These are phyloP conservation scores for Cladophialophora carrionii DNA, from an alignment of 2,329 filamentous ascomycete species.

Conservation along the genomic window DNA sequence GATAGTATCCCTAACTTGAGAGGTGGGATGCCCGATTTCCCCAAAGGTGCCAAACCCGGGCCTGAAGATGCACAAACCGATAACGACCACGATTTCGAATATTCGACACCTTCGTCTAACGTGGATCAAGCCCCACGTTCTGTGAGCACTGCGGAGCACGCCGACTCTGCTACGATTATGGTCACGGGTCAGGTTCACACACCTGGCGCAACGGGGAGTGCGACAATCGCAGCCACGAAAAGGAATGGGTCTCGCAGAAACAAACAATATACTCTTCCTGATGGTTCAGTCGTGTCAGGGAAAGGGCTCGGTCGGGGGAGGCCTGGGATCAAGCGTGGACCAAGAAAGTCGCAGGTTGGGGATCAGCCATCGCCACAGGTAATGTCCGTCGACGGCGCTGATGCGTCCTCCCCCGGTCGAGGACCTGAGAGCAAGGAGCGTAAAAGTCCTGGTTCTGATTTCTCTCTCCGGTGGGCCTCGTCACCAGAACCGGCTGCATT, in stretches of 20 bases:
- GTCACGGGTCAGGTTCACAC: background rate
- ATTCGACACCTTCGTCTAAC: conserved; percentile 11
- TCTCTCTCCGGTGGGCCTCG: conserved; percentile 15
- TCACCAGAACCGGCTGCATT: conserved; percentile 32
- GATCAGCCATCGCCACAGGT: conserved; percentile 14
- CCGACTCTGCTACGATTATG: conserved; percentile 14
- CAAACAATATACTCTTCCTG: conserved; percentile 34
- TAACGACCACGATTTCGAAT: conserved; percentile 25
- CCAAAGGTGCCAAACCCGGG: background rate
- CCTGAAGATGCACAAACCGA: conserved; percentile 23
- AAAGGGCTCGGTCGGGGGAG: conserved; percentile 39
- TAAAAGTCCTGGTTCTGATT: conserved; percentile 26
- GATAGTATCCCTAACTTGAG: background rate
- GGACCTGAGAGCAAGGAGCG: conserved; percentile 25
- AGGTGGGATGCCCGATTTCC: background rate
- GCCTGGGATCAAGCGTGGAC: conserved; percentile 39
- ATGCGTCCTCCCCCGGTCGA: background rate
- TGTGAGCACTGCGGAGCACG: background rate
- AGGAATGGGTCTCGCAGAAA: conserved; percentile 12
- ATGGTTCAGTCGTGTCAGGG: conserved; percentile 37
- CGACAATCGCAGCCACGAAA: background rate
- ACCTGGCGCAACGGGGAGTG: background rate
- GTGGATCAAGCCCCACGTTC: conserved; percentile 12
- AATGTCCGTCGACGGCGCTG: conserved; percentile 7
- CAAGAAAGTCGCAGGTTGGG: conserved; percentile 21